Conservation (phyloP, 345 rosid genomes). For the Populus alba region DNA sequence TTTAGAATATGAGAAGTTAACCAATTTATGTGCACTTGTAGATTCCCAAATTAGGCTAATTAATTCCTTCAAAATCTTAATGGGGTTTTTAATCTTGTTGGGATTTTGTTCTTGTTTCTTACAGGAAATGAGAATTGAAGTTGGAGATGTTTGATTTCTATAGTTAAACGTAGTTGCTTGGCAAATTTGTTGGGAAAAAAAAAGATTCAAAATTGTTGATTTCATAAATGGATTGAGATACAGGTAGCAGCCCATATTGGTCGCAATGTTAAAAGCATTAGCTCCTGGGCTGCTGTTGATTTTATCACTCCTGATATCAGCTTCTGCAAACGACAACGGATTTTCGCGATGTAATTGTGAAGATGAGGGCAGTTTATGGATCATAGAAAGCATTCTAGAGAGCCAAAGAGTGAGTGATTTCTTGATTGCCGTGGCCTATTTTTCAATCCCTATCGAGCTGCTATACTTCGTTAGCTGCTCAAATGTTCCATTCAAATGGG, state of each 20-base stretch:
- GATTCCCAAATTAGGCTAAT: conserved; percentile 30
- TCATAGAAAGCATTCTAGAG: conserved; percentile 71
- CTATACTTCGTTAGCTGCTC: conserved; percentile 96
- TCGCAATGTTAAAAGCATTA: conserved; percentile 61
- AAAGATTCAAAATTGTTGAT: not conserved
- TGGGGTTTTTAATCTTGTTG: conserved; percentile 1
- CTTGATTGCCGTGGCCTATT: conserved; percentile 91
- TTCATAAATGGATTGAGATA: conserved; percentile 35
- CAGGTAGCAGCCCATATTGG: conserved; percentile 32
- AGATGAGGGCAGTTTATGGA: conserved; percentile 79
- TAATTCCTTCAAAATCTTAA: not conserved
- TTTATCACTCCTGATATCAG: conserved; percentile 35
- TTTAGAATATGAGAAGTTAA: not conserved
- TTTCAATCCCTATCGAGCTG: conserved; percentile 89
- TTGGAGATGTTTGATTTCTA: conserved; percentile 9
- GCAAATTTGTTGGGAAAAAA: not conserved
- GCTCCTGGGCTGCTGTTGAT: conserved; percentile 51
- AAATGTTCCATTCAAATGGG: conserved; percentile 96
- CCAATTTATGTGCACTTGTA: conserved; percentile 4
- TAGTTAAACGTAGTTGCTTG: conserved; percentile 10
- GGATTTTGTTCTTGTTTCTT: not conserved
- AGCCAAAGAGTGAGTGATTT: conserved; percentile 85
- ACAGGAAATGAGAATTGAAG: conserved; percentile 26
- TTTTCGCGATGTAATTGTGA: conserved; percentile 77
- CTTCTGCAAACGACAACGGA: conserved; percentile 40